Percentiles rank a stretch among this genome's conserved stretches.
These are phyloP conservation scores for Hypoxylon sp. DNA, from an alignment of 2,329 filamentous ascomycete genomes.

Conservation along the genomic window DNA sequence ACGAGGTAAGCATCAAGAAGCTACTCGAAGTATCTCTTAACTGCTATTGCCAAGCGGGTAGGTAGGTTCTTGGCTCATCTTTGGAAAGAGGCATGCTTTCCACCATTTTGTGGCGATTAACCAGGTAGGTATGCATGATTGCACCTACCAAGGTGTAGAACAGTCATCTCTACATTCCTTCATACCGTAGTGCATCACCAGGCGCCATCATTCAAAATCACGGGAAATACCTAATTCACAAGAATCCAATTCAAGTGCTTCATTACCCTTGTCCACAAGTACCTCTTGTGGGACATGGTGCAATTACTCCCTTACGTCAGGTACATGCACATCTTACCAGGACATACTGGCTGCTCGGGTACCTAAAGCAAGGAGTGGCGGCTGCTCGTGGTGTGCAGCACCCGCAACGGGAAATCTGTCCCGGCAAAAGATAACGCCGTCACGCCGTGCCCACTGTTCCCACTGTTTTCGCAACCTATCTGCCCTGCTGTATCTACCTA, in stretches of 20 bases:
- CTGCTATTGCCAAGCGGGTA: not conserved
- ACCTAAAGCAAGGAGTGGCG: slow-evolving; percentile 3
- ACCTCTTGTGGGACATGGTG: too few species aligned
- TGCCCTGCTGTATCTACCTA: slow-evolving; percentile 22
- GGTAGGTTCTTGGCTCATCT: not conserved
- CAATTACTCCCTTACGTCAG: not conserved
- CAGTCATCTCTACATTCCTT: not conserved
- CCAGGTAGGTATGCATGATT: not conserved
- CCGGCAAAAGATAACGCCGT: slow-evolving; percentile 29
- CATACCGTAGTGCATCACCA: not conserved
- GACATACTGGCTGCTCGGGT: not conserved
- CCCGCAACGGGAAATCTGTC: slow-evolving; percentile 8
- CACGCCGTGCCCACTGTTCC: not conserved
- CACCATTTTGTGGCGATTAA: not conserved
- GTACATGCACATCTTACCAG: not conserved
- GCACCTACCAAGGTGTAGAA: not conserved
- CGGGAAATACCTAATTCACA: not conserved
- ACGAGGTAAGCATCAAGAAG: too few species aligned
- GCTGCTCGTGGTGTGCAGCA: not conserved
- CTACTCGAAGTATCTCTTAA: not conserved
- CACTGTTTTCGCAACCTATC: slow-evolving; percentile 17
- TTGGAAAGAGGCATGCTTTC: not conserved
- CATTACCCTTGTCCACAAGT: too few species aligned
- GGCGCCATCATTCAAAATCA: not conserved
- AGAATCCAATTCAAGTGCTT: not conserved